A percentile compares a stretch with the other conserved stretches of the same genome.
Conservation (phyloP, 2,329 filamentous ascomycete species). For the Microdochium paspali region DNA sequence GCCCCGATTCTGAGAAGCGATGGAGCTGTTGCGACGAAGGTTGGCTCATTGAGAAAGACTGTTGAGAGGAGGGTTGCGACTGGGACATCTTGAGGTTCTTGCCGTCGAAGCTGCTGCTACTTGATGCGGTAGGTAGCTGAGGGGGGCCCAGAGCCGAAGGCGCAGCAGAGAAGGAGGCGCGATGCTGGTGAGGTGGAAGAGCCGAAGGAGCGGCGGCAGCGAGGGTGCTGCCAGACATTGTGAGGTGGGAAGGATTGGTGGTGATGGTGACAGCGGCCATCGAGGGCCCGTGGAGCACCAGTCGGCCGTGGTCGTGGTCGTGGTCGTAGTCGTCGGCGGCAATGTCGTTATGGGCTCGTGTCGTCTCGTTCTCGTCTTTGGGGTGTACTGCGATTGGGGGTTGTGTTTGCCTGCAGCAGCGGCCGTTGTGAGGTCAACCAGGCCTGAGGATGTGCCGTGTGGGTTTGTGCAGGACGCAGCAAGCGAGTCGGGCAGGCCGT, state of each 20-base stretch:
- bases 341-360: too few relatives aligned
- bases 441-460: neutral
- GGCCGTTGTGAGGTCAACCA: neutral
- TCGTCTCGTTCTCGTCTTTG: neutral
- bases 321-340: neutral
- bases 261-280: slow-evolving; percentile 3
- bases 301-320: neutral
- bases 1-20: slow-evolving; percentile 27
- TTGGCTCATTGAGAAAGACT: slow-evolving; percentile 49
- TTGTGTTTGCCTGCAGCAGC: neutral
- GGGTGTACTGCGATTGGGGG: neutral
- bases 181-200: neutral
- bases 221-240: slow-evolving; percentile 9
- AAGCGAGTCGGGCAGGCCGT: too few relatives aligned
- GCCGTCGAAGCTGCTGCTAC: slow-evolving; percentile 6
- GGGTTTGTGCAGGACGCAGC: too few relatives aligned
- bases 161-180: slow-evolving; percentile 13
- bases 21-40: slow-evolving; percentile 34
- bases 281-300: neutral
- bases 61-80: slow-evolving; percentile 40
- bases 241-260: slow-evolving; percentile 5
- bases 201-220: slow-evolving; percentile 8
- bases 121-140: slow-evolving; percentile 4
- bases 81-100: slow-evolving; percentile 34
- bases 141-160: slow-evolving; percentile 4